These are phyloP conservation scores for Clavariopsis aquatica DNA, from an alignment of 495 filamentous ascomycete genomes.

Conservation along the genomic window DNA sequence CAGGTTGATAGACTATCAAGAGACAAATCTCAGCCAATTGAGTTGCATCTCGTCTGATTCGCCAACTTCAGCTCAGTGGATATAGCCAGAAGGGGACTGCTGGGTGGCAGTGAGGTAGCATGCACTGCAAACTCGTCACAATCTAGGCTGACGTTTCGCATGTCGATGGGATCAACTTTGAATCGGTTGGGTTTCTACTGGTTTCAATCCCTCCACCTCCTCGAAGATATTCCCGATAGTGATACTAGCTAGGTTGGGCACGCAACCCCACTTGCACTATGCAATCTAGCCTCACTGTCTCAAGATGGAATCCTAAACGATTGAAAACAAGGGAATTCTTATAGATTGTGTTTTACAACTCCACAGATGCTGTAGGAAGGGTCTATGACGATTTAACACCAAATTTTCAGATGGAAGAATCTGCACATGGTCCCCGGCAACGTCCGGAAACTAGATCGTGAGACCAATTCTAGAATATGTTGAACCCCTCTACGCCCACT, in stretches of 20 bases:
- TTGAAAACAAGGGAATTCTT: no score
- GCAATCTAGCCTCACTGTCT: no score
- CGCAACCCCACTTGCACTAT: background rate
- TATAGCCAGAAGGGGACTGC: background rate
- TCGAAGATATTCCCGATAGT: background rate
- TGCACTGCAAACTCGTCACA: background rate
- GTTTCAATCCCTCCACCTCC: background rate
- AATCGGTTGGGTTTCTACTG: background rate
- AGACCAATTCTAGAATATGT: no score
- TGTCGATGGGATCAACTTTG: background rate
- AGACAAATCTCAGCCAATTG: background rate
- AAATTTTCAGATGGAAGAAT: no score
- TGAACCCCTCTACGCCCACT: no score
- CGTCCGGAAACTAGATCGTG: no score
- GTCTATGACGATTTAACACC: no score
- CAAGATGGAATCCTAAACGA: no score
- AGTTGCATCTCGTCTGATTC: background rate
- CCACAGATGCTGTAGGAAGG: no score
- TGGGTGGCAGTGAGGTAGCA: background rate
- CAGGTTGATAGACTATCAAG: conserved; percentile 1
- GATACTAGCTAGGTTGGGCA: background rate
- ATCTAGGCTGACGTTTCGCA: background rate
- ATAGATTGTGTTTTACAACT: no score
- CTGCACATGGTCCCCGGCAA: no score
- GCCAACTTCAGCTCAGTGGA: no score